Conservation (phyloP, 129 eudicot species). For the Calendula officinalis region DNA sequence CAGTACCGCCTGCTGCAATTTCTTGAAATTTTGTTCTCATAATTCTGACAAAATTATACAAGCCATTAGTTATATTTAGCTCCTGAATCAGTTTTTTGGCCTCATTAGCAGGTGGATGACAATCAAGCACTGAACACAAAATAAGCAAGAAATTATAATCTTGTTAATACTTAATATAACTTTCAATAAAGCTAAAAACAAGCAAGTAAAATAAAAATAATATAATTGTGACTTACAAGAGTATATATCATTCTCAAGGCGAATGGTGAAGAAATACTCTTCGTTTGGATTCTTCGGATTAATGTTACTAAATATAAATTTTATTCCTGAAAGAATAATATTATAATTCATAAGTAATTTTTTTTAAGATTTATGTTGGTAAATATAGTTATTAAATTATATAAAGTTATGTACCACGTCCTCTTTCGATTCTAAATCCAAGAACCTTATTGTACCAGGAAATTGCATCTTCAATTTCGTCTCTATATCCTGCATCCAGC, state of each 20-base stretch:
- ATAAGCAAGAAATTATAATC: conserved; percentile 10
- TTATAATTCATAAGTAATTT: conserved; percentile 24
- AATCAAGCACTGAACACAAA: conserved; percentile 39
- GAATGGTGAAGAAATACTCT: conserved; percentile 71
- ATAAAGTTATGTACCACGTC: conserved; percentile 55
- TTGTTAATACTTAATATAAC: conserved; percentile 1
- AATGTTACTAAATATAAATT: conserved; percentile 69
- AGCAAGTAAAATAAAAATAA: no score
- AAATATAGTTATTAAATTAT: not conserved
- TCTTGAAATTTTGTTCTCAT: conserved; percentile 86
- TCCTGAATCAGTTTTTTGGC: conserved; percentile 31
- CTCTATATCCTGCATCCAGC: conserved; percentile 46
- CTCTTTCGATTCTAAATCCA: conserved; percentile 80
- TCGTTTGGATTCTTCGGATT: conserved; percentile 48
- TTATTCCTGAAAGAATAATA: conserved; percentile 61
- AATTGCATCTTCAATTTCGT: conserved; percentile 74
- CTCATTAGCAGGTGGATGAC: conserved; percentile 39
- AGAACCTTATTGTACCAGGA: conserved; percentile 89
- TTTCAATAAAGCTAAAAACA: conserved; percentile 11
- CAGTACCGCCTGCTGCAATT: conserved; percentile 52
- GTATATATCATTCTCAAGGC: conserved; percentile 62
- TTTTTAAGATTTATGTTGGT: conserved; percentile 24
- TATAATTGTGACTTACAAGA: conserved; percentile 52
- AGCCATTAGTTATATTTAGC: conserved; percentile 53
- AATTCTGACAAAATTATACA: conserved; percentile 74